phyloP scores from a whole-genome alignment of 495 filamentous ascomycete genomes.

The Rhizodiscina lignyota region DNA sequence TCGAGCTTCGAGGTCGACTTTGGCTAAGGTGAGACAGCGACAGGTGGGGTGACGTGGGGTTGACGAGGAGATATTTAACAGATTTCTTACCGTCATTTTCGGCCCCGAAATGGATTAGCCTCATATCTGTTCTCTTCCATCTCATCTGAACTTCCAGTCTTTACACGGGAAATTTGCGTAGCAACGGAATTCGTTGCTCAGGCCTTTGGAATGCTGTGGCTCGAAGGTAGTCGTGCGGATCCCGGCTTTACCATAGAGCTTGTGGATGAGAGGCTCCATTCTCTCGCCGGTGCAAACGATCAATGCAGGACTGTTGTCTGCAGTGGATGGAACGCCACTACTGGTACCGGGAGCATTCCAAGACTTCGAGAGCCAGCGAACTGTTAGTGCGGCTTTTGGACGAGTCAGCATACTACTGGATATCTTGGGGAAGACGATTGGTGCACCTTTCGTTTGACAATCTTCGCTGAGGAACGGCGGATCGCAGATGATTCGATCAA shows the following conservation, averaged over 20 bases:
- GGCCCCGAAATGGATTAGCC: conserved; percentile 3
- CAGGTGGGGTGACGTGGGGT: too few species aligned
- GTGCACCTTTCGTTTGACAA: conserved; percentile 60
- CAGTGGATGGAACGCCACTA: background rate
- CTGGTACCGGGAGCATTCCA: conserved; percentile 10
- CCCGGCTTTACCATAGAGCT: conserved; percentile 22
- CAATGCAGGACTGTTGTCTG: conserved; percentile 7
- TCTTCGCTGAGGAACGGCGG: conserved; percentile 66
- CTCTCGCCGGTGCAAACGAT: conserved; percentile 25
- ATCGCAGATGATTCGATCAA: conserved; percentile 54
- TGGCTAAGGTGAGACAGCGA: too few species aligned
- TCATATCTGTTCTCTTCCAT: background rate
- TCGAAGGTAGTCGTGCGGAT: conserved; percentile 40
- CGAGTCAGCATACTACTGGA: conserved; percentile 1
- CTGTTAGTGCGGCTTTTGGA: conserved; percentile 47
- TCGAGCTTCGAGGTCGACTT: too few species aligned
- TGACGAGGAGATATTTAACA: too few species aligned
- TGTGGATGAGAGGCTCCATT: conserved; percentile 17
- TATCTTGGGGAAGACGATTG: background rate
- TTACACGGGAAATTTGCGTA: conserved; percentile 56
- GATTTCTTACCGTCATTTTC: too few species aligned
- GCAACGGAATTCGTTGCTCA: conserved; percentile 67
- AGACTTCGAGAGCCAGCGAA: conserved; percentile 45
- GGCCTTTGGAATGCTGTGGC: conserved; percentile 42
- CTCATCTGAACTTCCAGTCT: too few species aligned